Evolutionary conservation across 2,329 filamentous ascomycete species (phyloP), one percentile per base, ranked within the genome.

Genomic region (Paecilomyces fulvus): DNA sequence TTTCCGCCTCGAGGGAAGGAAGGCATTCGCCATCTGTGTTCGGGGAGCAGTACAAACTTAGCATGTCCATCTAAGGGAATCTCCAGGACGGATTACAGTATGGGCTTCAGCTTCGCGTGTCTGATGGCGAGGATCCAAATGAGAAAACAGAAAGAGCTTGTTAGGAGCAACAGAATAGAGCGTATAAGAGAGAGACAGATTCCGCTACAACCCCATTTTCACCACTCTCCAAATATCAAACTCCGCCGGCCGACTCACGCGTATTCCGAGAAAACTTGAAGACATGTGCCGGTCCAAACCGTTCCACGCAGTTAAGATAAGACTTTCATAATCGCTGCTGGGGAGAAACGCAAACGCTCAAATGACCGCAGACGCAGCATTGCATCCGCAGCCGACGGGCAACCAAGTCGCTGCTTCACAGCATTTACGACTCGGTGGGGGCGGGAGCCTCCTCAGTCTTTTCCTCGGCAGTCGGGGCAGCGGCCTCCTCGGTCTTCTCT

Each of bases 401-500:
- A 55, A 55, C 49, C 53, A 52, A 46, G 21, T 31, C 25, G 48
- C 56, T 49, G 30, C 25, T 54, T 25, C 11, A 28, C 25, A 23
- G 31, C 48, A 52, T 61, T 65, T 71, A 74, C 54, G 71, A 70
- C 60, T 72, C 70, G 54, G 71, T 65, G 28, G 64, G 63, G 52
- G 63, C 63, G n/a, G 69, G 63, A 52, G 70, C 59, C 65, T 75
- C 73, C 59, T 75, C 72, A 53, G 65, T 61, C 65, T 73, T 71
- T 43, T 72, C 75, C 61, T 77, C 74, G 66, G 67, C 64, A 30
- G 58, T 28, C 28, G 73, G 62, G 54, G 71, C 69, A 53, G 82
- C 78, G 59, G 75, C 72, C 63, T 80, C 69, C 61, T 76, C 77
- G 58, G 80, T 66, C 73, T 81, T 80, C 57, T 80, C 75, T 70